Evolutionary conservation across 192 early-diverging fungal species (phyloP).

Genomic region (Backusella psychrophila): DNA sequence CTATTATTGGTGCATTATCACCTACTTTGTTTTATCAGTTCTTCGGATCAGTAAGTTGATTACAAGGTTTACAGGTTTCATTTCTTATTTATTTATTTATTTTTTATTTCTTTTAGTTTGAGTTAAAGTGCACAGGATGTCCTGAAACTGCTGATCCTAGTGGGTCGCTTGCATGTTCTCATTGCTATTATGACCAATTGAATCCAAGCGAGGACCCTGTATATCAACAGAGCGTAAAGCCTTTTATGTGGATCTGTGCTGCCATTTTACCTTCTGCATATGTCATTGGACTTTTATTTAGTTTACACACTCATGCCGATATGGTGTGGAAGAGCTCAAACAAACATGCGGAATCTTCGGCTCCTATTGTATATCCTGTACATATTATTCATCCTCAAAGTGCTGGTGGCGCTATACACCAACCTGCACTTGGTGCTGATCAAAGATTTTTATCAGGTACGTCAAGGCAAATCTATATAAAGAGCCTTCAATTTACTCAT

Average conservation of each 20-base stretch:
- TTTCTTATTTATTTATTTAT: background rate
- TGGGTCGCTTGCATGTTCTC: slow-evolving; percentile 42
- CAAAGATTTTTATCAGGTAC: background rate
- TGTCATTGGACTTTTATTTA: slow-evolving; percentile 88
- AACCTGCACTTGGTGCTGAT: background rate
- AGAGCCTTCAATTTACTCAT: background rate
- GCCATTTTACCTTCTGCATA: slow-evolving; percentile 78
- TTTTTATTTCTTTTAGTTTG: slow-evolving; percentile 35
- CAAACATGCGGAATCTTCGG: background rate
- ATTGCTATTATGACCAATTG: slow-evolving; percentile 61
- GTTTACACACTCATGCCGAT: slow-evolving; percentile 87
- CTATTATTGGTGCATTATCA: slow-evolving; percentile 87
- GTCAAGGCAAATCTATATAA: background rate
- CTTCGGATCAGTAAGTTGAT: slow-evolving; percentile 62
- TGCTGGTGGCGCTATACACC: background rate
- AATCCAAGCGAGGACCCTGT: slow-evolving; percentile 79
- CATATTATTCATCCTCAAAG: slow-evolving; percentile 13
- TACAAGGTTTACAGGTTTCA: background rate
- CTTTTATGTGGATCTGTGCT: slow-evolving; percentile 89
- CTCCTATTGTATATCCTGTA: slow-evolving; percentile 7
- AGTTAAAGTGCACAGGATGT: slow-evolving; percentile 57
- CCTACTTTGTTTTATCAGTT: slow-evolving; percentile 95
- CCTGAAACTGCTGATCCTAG: slow-evolving; percentile 17
- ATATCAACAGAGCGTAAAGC: slow-evolving; percentile 73
- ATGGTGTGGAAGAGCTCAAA: slow-evolving; percentile 59